These are phyloP conservation scores for Wickerhamomyces ciferrii DNA, from an alignment of 805 yeast species.

Conservation along the genomic window DNA sequence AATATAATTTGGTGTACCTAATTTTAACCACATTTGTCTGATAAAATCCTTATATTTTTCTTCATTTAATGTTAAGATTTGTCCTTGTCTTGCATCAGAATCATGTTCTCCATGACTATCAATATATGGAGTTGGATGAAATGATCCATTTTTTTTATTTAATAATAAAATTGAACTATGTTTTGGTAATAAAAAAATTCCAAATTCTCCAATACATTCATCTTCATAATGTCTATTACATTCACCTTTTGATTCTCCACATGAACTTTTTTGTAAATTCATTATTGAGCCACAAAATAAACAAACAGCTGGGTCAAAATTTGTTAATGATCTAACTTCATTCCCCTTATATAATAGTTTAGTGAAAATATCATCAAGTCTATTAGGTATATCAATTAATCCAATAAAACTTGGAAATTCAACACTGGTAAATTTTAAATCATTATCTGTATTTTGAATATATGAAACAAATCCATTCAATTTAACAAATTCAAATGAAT, in stretches of 20 bases:
- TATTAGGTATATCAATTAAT: slow-evolving; percentile 50
- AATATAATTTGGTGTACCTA: slow-evolving; percentile 69
- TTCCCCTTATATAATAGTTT: slow-evolving; percentile 43
- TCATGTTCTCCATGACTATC: slow-evolving; percentile 86
- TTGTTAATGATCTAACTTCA: slow-evolving; percentile 32
- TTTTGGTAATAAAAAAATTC: slow-evolving; percentile 69
- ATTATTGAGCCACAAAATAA: slow-evolving; percentile 71
- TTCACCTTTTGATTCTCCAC: slow-evolving; percentile 60
- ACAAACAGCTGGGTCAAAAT: slow-evolving; percentile 78
- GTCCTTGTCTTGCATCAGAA: slow-evolving; percentile 62
- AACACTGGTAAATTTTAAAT: slow-evolving; percentile 21
- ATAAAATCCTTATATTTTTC: slow-evolving; percentile 62
- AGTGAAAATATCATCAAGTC: slow-evolving; percentile 67
- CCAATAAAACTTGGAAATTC: slow-evolving; percentile 55
- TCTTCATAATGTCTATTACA: slow-evolving; percentile 67
- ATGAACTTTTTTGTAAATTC: slow-evolving; percentile 57
- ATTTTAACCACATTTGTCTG: slow-evolving; percentile 69
- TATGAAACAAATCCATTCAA: slow-evolving; percentile 12
- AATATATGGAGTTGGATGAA: slow-evolving; percentile 75
- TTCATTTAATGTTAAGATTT: slow-evolving; percentile 62
- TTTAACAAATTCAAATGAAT: slow-evolving; percentile 21
- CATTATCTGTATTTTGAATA: slow-evolving; percentile 17
- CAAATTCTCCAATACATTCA: slow-evolving; percentile 63
- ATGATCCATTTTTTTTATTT: slow-evolving; percentile 76
- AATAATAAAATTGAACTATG: slow-evolving; percentile 60